These are phyloP conservation scores for Neurospora discreta DNA, from an alignment of 495 filamentous ascomycete genomes.

Conservation along the genomic window DNA sequence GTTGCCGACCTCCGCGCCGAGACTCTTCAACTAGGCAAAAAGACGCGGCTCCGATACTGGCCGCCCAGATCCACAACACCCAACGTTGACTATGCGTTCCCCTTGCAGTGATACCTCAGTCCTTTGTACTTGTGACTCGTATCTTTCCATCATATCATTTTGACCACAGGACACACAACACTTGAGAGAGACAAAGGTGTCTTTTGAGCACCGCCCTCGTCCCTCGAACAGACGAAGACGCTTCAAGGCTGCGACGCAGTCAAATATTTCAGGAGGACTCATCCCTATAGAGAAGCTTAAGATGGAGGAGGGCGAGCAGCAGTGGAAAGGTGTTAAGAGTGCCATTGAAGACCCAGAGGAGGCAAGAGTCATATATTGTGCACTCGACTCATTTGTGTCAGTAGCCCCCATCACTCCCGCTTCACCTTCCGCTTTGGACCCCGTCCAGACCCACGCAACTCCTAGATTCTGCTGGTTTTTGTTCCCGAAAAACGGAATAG, in stretches of 20 bases:
- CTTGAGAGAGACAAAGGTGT: neutral
- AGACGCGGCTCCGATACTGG: neutral
- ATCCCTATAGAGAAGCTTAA: neutral
- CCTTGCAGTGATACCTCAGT: neutral
- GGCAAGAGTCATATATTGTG: slow-evolving; percentile 58
- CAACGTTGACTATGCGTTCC: neutral
- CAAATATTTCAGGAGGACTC: neutral
- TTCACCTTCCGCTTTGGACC: neutral
- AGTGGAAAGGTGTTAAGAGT: slow-evolving; percentile 51
- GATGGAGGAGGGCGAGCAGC: slow-evolving; percentile 14
- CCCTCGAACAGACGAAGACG: neutral
- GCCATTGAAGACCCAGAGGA: slow-evolving; percentile 64
- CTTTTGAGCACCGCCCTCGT: neutral
- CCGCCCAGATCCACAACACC: neutral
- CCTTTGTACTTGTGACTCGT: neutral
- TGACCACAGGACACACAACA: neutral
- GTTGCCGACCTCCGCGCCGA: neutral
- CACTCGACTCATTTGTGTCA: slow-evolving; percentile 78
- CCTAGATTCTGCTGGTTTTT: neutral
- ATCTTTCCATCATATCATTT: neutral
- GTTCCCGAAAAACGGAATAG: neutral
- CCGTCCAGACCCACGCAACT: neutral
- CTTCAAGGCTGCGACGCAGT: neutral
- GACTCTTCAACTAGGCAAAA: neutral
- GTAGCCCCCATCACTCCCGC: slow-evolving; percentile 20